phyloP scores from a whole-genome alignment of 305 asterid genomes.

The Fraxinus greggii region DNA sequence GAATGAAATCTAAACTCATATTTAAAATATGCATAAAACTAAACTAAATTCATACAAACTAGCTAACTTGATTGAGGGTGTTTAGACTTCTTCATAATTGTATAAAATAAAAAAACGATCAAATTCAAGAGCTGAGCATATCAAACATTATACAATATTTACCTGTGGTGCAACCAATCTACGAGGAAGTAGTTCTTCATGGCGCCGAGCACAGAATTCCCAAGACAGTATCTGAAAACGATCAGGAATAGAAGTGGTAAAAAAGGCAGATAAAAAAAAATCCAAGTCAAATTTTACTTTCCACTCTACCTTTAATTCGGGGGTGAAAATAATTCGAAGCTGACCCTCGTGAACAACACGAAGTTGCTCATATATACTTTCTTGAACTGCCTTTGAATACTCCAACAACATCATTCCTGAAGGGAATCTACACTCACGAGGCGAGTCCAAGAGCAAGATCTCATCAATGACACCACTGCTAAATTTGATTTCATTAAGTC shows the following conservation, averaged over 20 bases:
- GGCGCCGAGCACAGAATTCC: conserved; percentile 96
- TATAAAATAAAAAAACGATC: neutral
- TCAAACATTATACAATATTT: conserved; percentile 23
- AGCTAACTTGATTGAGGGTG: neutral
- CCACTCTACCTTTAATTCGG: conserved; percentile 74
- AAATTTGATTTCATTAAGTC: conserved; percentile 89
- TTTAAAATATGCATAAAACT: neutral
- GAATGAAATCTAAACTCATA: neutral
- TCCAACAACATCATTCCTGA: conserved; percentile 93
- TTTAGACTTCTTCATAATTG: neutral
- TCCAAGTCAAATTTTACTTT: neutral
- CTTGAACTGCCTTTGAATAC: conserved; percentile 89
- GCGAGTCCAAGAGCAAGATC: conserved; percentile 85
- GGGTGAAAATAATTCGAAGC: conserved; percentile 78
- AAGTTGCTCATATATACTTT: conserved; percentile 85
- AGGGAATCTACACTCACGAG: conserved; percentile 76
- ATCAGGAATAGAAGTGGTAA: conserved; percentile 21
- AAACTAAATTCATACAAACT: neutral
- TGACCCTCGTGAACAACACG: conserved; percentile 96
- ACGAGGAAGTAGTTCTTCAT: conserved; percentile 95
- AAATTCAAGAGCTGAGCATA: conserved; percentile 4
- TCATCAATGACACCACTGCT: conserved; percentile 87
- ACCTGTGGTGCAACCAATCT: conserved; percentile 95
- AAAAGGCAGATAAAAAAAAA: neutral
- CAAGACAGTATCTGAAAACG: conserved; percentile 70